These are phyloP conservation scores for Stellera chamaejasme DNA, from an alignment of 345 rosid species.

Conservation along the genomic window DNA sequence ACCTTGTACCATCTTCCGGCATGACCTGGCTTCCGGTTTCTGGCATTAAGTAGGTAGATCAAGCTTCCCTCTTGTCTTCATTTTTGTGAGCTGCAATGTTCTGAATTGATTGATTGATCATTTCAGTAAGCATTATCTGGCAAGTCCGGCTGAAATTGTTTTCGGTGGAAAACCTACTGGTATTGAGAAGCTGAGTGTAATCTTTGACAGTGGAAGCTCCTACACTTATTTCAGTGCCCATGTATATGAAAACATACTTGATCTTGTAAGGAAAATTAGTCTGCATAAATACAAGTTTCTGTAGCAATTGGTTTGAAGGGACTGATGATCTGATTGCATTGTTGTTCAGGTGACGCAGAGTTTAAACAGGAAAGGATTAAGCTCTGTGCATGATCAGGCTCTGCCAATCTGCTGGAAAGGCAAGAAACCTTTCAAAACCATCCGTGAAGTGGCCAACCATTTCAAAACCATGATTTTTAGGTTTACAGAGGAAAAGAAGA, in stretches of 20 bases:
- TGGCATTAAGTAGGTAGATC: slow-evolving; percentile 30
- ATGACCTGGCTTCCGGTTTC: slow-evolving; percentile 57
- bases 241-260: slow-evolving; percentile 39
- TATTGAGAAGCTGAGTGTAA: slow-evolving; percentile 35
- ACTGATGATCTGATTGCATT: slow-evolving; percentile 1
- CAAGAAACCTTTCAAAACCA: slow-evolving; percentile 37
- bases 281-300: background rate
- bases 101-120: background rate
- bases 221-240: slow-evolving; percentile 60
- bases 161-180: slow-evolving; percentile 49
- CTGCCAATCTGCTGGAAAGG: slow-evolving; percentile 91
- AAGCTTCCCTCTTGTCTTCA: background rate
- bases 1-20: slow-evolving; percentile 51
- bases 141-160: slow-evolving; percentile 69
- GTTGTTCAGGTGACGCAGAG: slow-evolving; percentile 32
- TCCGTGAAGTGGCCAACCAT: slow-evolving; percentile 38
- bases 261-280: slow-evolving; percentile 35
- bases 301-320: background rate
- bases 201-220: slow-evolving; percentile 93
- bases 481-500: slow-evolving; percentile 38
- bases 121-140: slow-evolving; percentile 53
- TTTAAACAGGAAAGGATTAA: slow-evolving; percentile 43
- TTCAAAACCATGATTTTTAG: slow-evolving; percentile 50
- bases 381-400: slow-evolving; percentile 43
- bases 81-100: too few relatives aligned